Evolutionary conservation across 2,329 filamentous ascomycete species (phyloP).

Genomic region (Nemania bipapillata): DNA sequence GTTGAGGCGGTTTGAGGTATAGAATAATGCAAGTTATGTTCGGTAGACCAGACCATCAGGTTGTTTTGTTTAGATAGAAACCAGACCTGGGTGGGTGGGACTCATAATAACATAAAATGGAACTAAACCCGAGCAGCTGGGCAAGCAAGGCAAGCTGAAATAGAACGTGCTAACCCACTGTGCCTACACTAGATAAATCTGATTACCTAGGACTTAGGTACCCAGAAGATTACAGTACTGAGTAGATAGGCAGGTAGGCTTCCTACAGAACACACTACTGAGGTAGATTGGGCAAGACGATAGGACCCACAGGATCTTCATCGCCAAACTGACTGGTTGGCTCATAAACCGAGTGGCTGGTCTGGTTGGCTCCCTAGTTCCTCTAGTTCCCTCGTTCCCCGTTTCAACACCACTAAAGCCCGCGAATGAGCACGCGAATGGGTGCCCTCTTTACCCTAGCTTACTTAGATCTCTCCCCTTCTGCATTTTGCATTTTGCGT

Average conservation of each 20-base stretch:
- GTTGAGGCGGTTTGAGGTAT: slow-evolving; percentile 15
- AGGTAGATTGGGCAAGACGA: slow-evolving; percentile 15
- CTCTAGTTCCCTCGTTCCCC: not conserved
- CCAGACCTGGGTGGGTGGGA: slow-evolving; percentile 15
- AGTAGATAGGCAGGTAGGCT: too few relatives aligned
- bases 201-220: too few relatives aligned
- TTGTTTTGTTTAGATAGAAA: slow-evolving; percentile 36
- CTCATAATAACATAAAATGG: slow-evolving; percentile 18
- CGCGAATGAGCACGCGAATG: not conserved
- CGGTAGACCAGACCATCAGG: slow-evolving; percentile 2
- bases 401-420: not conserved
- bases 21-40: slow-evolving; percentile 3
- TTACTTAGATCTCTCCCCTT: slow-evolving; percentile 1
- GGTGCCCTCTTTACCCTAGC: not conserved
- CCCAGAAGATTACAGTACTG: too few relatives aligned
- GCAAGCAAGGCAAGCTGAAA: slow-evolving; percentile 28
- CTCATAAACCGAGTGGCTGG: slow-evolving; percentile 26
- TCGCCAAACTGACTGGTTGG: slow-evolving; percentile 11
- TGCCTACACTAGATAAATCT: not conserved
- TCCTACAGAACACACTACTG: too few relatives aligned
- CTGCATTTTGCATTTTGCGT: slow-evolving; percentile 5
- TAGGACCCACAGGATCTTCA: slow-evolving; percentile 21
- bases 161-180: not conserved
- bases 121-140: slow-evolving; percentile 30
- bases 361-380: slow-evolving; percentile 22